Percentiles rank a stretch among this genome's conserved stretches.
Evolutionary conservation across 1,284 basidiomycete genomes (phyloP).

Genomic region (Cutaneotrichosporon curvatum): DNA sequence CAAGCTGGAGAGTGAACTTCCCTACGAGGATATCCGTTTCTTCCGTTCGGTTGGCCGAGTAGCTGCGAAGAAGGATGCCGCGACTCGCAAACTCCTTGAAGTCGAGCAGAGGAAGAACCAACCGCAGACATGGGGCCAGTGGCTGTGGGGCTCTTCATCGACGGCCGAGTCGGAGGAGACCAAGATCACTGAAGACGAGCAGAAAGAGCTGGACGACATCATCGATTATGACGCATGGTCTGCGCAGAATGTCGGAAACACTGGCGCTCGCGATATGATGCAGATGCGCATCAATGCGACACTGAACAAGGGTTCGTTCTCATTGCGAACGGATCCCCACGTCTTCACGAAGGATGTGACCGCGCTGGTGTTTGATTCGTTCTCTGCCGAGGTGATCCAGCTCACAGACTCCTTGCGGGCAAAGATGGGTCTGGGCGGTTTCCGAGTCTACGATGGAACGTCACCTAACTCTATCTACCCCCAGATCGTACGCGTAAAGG

Average conservation of each 20-base stretch:
- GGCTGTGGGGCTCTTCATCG: slow-evolving; percentile 70
- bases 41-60: slow-evolving; percentile 94
- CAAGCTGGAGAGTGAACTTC: slow-evolving; percentile 70
- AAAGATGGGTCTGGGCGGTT: slow-evolving; percentile 75
- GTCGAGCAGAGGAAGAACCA: slow-evolving; percentile 54
- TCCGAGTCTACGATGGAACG: slow-evolving; percentile 89
- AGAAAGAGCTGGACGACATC: slow-evolving; percentile 84
- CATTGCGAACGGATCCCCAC: slow-evolving; percentile 64
- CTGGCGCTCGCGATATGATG: slow-evolving; percentile 73
- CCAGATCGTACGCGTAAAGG: slow-evolving; percentile 90
- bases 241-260: slow-evolving; percentile 54
- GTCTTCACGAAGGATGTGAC: slow-evolving; percentile 64
- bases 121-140: slow-evolving; percentile 65
- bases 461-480: slow-evolving; percentile 73
- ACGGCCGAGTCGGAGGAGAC: slow-evolving; percentile 17
- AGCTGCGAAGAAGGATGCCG: slow-evolving; percentile 76
- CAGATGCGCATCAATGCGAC: slow-evolving; percentile 69
- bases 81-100: slow-evolving; percentile 60
- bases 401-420: slow-evolving; percentile 79
- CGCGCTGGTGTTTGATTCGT: slow-evolving; percentile 80
- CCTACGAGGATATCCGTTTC: slow-evolving; percentile 94
- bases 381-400: slow-evolving; percentile 79
- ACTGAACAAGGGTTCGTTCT: slow-evolving; percentile 79
- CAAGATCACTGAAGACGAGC: slow-evolving; percentile 72
- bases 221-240: slow-evolving; percentile 87